Evolutionary conservation across 2,329 filamentous ascomycete species (phyloP).

Genomic region (Penicillium sp.): DNA sequence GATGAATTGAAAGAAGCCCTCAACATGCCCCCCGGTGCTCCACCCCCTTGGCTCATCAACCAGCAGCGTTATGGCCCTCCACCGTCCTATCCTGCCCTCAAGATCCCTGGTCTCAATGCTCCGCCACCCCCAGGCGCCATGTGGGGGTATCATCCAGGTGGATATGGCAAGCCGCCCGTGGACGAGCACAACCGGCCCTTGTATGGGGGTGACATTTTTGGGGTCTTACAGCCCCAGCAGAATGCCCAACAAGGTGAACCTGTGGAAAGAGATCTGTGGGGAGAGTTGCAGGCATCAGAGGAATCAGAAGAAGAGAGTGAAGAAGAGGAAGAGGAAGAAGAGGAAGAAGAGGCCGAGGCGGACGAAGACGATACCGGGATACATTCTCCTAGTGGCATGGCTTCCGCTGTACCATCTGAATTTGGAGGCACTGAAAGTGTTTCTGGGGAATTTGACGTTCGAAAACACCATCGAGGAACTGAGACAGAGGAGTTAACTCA

Average conservation of each 20-base stretch:
- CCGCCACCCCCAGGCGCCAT: constrained; percentile 80
- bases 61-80: constrained; percentile 91
- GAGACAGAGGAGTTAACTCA: constrained; percentile 76
- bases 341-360: constrained; percentile 47
- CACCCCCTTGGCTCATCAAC: constrained; percentile 95
- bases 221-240: constrained; percentile 60
- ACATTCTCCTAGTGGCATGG: constrained; percentile 70
- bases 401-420: constrained; percentile 75
- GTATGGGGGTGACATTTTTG: constrained; percentile 93
- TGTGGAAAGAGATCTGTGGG: constrained; percentile 84
- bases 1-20: constrained; percentile 87
- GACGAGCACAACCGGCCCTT: constrained; percentile 88
- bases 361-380: constrained; percentile 58
- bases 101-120: constrained; percentile 89
- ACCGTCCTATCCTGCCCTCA: constrained; percentile 89
- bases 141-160: constrained; percentile 94
- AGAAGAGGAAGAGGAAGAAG: constrained; percentile 65
- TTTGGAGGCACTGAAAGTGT: constrained; percentile 69
- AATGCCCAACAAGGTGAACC: constrained; percentile 65
- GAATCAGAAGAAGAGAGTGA: constrained; percentile 64
- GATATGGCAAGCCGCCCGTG: constrained; percentile 91
- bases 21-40: constrained; percentile 85
- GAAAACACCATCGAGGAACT: constrained; percentile 76
- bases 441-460: constrained; percentile 80
- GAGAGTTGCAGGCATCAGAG: constrained; percentile 76